Percentiles rank a stretch among this genome's conserved stretches.
Evolutionary conservation across 495 filamentous ascomycete genomes (phyloP).

Genomic region (Annulohypoxylon stygium): DNA sequence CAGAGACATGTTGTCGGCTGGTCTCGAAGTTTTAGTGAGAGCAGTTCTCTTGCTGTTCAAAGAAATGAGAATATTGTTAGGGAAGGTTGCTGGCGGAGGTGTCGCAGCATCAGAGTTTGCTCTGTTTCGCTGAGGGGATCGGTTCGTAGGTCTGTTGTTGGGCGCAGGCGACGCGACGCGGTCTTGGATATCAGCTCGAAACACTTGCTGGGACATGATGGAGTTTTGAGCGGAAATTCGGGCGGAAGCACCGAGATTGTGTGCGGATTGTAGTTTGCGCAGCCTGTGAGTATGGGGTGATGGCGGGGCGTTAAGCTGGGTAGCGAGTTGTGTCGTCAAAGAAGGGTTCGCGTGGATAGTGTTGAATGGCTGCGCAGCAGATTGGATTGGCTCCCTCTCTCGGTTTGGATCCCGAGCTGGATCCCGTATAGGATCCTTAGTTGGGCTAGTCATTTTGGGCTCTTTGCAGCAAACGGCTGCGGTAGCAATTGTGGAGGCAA

Average conservation of each 20-base stretch:
- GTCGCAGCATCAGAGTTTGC: conserved; percentile 79
- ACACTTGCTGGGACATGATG: conserved; percentile 67
- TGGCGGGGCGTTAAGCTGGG: conserved; percentile 54
- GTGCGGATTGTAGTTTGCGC: conserved; percentile 69
- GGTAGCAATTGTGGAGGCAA: conserved; percentile 11
- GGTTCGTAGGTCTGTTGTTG: conserved; percentile 54
- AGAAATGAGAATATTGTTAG: conserved; percentile 42
- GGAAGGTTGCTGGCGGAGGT: conserved; percentile 41
- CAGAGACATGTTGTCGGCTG: conserved; percentile 72
- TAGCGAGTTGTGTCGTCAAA: conserved; percentile 20
- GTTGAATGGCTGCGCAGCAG: conserved; percentile 44
- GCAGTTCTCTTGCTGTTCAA: conserved; percentile 62
- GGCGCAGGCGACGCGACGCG: conserved; percentile 44
- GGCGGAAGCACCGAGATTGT: conserved; percentile 61
- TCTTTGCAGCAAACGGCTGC: not conserved
- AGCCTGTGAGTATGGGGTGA: conserved; percentile 65
- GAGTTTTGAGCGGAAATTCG: conserved; percentile 56
- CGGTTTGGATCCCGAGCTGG: too few species aligned
- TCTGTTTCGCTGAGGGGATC: conserved; percentile 70
- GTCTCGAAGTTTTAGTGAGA: conserved; percentile 67
- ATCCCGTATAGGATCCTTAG: conserved; percentile 44
- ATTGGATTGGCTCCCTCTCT: conserved; percentile 44
- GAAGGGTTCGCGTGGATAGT: conserved; percentile 14
- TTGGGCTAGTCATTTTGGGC: conserved; percentile 57
- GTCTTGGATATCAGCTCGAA: conserved; percentile 48